Evolutionary conservation across 2,329 filamentous ascomycete genomes (phyloP).

Genomic region (Magnaporthales sp.): DNA sequence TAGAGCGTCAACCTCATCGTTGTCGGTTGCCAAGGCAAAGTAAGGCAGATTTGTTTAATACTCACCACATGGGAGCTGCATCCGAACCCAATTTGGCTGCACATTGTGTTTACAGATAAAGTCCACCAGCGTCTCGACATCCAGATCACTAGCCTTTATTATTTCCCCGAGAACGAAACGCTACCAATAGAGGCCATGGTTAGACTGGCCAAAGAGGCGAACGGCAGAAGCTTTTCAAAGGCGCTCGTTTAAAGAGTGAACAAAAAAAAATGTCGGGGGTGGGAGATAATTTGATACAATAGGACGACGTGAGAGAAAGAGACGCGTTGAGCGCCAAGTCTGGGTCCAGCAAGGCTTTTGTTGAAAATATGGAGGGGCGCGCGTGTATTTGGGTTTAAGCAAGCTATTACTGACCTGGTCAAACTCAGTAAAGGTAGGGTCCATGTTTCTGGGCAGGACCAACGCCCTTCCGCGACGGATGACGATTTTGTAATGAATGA

Average conservation of each 20-base stretch:
- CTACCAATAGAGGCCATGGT: conserved; percentile 21
- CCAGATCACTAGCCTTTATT: conserved; percentile 45
- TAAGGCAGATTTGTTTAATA: neutral
- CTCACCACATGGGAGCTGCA: conserved; percentile 26
- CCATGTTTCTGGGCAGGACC: conserved; percentile 24
- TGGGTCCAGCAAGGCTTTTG: neutral
- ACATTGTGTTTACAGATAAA: conserved; percentile 32
- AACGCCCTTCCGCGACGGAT: conserved; percentile 2
- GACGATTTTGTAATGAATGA: conserved; percentile 9
- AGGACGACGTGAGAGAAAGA: neutral
- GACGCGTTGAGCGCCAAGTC: neutral
- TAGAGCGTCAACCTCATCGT: neutral
- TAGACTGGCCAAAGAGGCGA: neutral
- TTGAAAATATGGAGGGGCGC: conserved; percentile 10
- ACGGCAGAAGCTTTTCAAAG: neutral
- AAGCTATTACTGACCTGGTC: conserved; percentile 36
- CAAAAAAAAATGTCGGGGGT: neutral
- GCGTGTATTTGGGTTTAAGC: conserved; percentile 5
- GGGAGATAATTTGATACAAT: neutral
- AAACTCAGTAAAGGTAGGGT: conserved; percentile 36
- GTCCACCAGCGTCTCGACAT: conserved; percentile 33
- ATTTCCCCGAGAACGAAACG: conserved; percentile 48
- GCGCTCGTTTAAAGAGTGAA: neutral
- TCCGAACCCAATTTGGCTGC: conserved; percentile 23
- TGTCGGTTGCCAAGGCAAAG: neutral